Conservation (phyloP, 768 basidiomycete species). For the Leccinum uliginosum region DNA sequence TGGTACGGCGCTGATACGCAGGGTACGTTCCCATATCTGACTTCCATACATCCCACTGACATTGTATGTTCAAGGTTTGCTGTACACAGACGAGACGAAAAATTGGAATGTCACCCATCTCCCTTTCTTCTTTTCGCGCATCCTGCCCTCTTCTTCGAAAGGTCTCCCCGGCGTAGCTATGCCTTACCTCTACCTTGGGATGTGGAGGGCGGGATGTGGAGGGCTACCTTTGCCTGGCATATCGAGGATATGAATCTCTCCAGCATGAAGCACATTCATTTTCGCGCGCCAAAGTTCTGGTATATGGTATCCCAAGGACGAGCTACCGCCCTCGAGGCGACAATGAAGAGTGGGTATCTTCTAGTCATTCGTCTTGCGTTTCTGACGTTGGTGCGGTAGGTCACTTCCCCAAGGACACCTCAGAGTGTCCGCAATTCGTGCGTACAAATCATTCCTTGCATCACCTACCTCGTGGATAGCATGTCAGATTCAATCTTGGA, state of each 20-base stretch:
- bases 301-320: constrained; percentile 91
- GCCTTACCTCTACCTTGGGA: constrained; percentile 97
- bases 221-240: constrained; percentile 98
- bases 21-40: constrained; percentile 47
- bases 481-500: constrained; percentile 96
- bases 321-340: constrained; percentile 76
- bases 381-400: constrained; percentile 39
- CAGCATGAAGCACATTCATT: constrained; percentile 98
- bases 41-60: neutral
- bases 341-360: constrained; percentile 68
- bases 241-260: constrained; percentile 99
- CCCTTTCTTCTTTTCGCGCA: constrained; percentile 77
- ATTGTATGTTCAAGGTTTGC: constrained; percentile 39
- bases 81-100: constrained; percentile 72
- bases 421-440: constrained; percentile 86
- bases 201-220: constrained; percentile 99
- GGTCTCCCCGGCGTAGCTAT: constrained; percentile 93
- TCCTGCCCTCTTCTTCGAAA: constrained; percentile 62
- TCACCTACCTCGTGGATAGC: constrained; percentile 92
- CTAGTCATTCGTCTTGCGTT: neutral
- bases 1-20: constrained; percentile 98
- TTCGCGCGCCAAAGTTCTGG: constrained; percentile 96
- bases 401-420: constrained; percentile 85
- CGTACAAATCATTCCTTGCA: constrained; percentile 92
- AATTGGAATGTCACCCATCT: constrained; percentile 94